Percentiles rank a stretch among this genome's conserved stretches.
phyloP scores from a whole-genome alignment of 2,329 filamentous ascomycete species.

The Aureobasidium sp. region DNA sequence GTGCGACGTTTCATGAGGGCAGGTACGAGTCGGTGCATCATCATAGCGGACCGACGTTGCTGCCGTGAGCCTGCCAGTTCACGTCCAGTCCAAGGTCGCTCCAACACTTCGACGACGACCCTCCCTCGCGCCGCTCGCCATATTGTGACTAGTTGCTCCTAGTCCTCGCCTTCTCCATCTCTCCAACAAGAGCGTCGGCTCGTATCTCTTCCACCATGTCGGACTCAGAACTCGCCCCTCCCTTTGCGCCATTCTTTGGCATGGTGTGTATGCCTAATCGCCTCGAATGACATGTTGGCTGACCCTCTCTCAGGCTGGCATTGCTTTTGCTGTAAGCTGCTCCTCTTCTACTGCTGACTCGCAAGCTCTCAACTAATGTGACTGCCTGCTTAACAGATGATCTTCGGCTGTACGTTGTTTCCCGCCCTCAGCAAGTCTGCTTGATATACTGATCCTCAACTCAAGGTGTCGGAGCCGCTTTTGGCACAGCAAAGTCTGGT shows the following conservation, averaged over 20 bases:
- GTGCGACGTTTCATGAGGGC: background rate
- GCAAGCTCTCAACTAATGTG: background rate
- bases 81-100: background rate
- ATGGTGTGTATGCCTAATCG: conserved; percentile 53
- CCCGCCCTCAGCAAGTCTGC: conserved; percentile 3
- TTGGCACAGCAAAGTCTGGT: conserved; percentile 80
- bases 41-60: background rate
- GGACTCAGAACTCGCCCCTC: conserved; percentile 53
- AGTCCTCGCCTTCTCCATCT: background rate
- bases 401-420: conserved; percentile 64
- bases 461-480: conserved; percentile 64
- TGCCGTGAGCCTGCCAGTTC: background rate
- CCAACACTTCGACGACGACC: background rate
- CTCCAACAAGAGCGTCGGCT: background rate
- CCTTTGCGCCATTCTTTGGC: conserved; percentile 81
- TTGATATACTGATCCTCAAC: conserved; percentile 20
- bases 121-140: background rate
- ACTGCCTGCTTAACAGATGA: conserved; percentile 45
- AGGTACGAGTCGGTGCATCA: background rate
- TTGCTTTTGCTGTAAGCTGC: conserved; percentile 55
- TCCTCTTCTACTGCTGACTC: background rate
- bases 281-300: conserved; percentile 21
- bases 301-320: conserved; percentile 53
- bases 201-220: conserved; percentile 29
- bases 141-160: background rate